Evolutionary conservation across 345 rosid species (phyloP).

Genomic region (Melaleuca alternifolia): DNA sequence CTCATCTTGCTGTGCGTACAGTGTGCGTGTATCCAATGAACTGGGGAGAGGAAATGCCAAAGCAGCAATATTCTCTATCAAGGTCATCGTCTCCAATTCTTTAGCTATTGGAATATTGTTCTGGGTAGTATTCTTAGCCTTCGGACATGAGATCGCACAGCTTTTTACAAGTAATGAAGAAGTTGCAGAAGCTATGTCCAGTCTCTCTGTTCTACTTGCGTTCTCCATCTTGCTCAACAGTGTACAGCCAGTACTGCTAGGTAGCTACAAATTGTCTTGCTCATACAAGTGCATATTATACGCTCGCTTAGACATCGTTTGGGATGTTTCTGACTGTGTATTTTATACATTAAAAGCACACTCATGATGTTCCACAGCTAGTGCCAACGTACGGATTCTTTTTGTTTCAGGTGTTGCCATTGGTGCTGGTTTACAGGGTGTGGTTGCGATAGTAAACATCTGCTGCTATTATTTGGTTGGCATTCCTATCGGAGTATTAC

Average conservation of each 20-base stretch:
- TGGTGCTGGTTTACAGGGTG: slow-evolving; percentile 40
- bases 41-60: slow-evolving; percentile 50
- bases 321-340: neutral
- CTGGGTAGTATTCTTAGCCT: slow-evolving; percentile 25
- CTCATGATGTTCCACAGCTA: neutral
- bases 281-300: neutral
- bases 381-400: neutral
- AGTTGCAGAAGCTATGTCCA: slow-evolving; percentile 31
- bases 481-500: slow-evolving; percentile 26
- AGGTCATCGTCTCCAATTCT: slow-evolving; percentile 27
- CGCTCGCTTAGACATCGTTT: neutral
- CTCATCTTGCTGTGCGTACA: neutral
- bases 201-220: slow-evolving; percentile 47
- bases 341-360: neutral
- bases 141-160: slow-evolving; percentile 30
- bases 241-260: slow-evolving; percentile 47
- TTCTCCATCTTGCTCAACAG: slow-evolving; percentile 57
- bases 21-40: slow-evolving; percentile 68
- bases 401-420: slow-evolving; percentile 32
- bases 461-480: slow-evolving; percentile 41
- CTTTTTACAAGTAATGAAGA: slow-evolving; percentile 25
- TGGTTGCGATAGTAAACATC: slow-evolving; percentile 37
- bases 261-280: neutral
- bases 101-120: slow-evolving; percentile 28
- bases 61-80: slow-evolving; percentile 46